Conservation (phyloP, 768 basidiomycete species). For the Phlebiopsis flavidoalba region DNA sequence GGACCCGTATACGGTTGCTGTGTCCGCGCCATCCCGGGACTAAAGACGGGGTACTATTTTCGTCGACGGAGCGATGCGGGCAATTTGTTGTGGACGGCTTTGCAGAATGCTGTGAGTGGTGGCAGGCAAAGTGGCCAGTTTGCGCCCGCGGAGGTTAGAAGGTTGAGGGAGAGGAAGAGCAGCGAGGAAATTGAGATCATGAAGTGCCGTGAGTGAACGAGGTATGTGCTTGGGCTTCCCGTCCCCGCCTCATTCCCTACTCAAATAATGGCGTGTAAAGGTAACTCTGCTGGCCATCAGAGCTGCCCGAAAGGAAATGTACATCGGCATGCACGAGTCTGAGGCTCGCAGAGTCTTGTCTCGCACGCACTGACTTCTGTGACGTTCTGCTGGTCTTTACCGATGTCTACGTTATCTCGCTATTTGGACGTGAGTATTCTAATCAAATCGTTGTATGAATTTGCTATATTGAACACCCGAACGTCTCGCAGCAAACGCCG, state of each 20-base stretch:
- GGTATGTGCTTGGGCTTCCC: slow-evolving; percentile 35
- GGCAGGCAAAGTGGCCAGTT: slow-evolving; percentile 31
- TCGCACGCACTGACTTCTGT: slow-evolving; percentile 44
- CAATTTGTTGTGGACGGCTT: slow-evolving; percentile 63
- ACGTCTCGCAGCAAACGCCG: slow-evolving; percentile 64
- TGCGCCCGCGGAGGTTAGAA: slow-evolving; percentile 50
- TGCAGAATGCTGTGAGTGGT: slow-evolving; percentile 40
- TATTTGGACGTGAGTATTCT: slow-evolving; percentile 66
- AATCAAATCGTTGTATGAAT: not conserved
- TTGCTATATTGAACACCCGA: not conserved
- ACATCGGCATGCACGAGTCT: slow-evolving; percentile 74
- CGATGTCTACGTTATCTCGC: slow-evolving; percentile 54
- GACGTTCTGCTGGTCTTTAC: slow-evolving; percentile 61
- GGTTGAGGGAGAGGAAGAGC: slow-evolving; percentile 72
- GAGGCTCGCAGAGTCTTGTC: slow-evolving; percentile 57
- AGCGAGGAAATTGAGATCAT: slow-evolving; percentile 63
- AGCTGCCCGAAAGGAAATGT: slow-evolving; percentile 52
- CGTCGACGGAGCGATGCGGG: slow-evolving; percentile 55
- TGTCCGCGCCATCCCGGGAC: slow-evolving; percentile 25
- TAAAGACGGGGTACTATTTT: slow-evolving; percentile 38
- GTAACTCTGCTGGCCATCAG: slow-evolving; percentile 75
- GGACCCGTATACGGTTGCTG: slow-evolving; percentile 54
- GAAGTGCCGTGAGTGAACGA: slow-evolving; percentile 78
- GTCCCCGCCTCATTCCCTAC: too few relatives aligned
- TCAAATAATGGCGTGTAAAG: slow-evolving; percentile 29